Evolutionary conservation across 2,329 filamentous ascomycete genomes (phyloP).

Genomic region (Tolypocladium pustulatum): DNA sequence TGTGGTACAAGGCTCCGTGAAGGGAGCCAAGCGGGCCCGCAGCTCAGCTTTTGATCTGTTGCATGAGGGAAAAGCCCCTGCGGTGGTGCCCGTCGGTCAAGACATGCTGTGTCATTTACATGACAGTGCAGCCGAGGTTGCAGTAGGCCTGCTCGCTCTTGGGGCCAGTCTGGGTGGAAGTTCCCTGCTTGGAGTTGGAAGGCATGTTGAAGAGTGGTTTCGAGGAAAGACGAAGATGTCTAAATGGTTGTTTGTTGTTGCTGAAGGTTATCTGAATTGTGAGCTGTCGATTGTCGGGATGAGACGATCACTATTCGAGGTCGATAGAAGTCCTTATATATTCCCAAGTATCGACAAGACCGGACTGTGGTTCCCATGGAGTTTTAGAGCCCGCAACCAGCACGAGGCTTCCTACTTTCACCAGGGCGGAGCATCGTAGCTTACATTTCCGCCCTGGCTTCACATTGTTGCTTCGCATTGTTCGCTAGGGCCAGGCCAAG

Average conservation of each 20-base stretch:
- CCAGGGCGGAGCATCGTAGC: neutral
- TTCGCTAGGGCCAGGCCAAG: neutral
- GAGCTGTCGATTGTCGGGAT: neutral
- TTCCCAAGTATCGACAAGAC: neutral
- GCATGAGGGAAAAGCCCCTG: neutral
- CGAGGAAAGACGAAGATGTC: neutral
- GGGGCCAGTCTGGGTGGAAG: conserved; percentile 10
- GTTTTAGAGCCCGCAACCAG: neutral
- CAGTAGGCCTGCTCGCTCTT: conserved; percentile 5
- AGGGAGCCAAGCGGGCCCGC: neutral
- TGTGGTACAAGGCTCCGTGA: neutral
- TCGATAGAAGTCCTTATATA: neutral
- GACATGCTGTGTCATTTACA: conserved; percentile 15
- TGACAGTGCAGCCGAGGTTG: conserved; percentile 20
- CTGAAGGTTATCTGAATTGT: neutral
- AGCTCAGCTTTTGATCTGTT: neutral
- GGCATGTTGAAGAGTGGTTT: conserved; percentile 15
- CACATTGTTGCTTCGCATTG: neutral
- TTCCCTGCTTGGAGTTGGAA: conserved; percentile 10
- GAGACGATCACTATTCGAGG: neutral
- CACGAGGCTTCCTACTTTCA: neutral
- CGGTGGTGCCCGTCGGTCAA: neutral
- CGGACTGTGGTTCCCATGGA: neutral
- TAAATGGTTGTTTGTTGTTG: neutral
- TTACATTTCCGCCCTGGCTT: neutral